A percentile compares a stretch with the other conserved stretches of the same genome.
phyloP scores from a whole-genome alignment of 2,329 filamentous ascomycete genomes.

The Catunica adiposa region DNA sequence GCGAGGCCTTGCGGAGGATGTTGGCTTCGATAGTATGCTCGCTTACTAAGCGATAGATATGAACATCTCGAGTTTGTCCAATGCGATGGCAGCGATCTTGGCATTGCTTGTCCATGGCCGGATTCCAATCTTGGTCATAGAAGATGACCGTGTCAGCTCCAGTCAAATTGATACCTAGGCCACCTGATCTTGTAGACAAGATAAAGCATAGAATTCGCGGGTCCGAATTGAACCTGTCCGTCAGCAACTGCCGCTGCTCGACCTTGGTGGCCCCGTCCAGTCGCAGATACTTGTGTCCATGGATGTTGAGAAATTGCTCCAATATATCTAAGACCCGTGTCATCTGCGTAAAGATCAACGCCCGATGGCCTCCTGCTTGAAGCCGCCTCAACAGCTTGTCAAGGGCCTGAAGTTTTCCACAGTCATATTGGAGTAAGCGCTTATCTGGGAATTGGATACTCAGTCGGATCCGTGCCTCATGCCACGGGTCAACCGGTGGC shows the following conservation, averaged over 20 bases:
- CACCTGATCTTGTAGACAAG: slow-evolving; percentile 81
- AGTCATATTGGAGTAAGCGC: slow-evolving; percentile 90
- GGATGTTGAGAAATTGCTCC: slow-evolving; percentile 94
- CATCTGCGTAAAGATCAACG: slow-evolving; percentile 98
- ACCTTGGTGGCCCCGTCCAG: slow-evolving; percentile 94
- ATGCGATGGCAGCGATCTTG: slow-evolving; percentile 96
- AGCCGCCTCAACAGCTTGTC: slow-evolving; percentile 73
- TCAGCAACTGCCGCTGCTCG: slow-evolving; percentile 86
- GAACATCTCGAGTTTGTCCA: slow-evolving; percentile 90
- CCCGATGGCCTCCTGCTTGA: slow-evolving; percentile 79
- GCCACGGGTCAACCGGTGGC: slow-evolving; percentile 61
- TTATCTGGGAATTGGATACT: slow-evolving; percentile 96
- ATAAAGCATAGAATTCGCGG: slow-evolving; percentile 88
- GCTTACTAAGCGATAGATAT: slow-evolving; percentile 88
- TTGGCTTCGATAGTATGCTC: slow-evolving; percentile 96
- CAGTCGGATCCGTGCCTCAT: slow-evolving; percentile 78
- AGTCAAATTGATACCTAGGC: slow-evolving; percentile 88
- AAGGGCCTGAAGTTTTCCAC: slow-evolving; percentile 83
- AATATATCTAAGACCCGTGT: slow-evolving; percentile 95
- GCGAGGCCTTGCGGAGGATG: slow-evolving; percentile 87
- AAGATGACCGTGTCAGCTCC: slow-evolving; percentile 97
- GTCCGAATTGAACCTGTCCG: slow-evolving; percentile 93
- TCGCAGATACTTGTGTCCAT: slow-evolving; percentile 89
- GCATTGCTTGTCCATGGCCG: slow-evolving; percentile 98
- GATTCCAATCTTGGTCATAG: slow-evolving; percentile 98